phyloP scores from a whole-genome alignment of 495 filamentous ascomycete species.

The Penicillium samsonianum region DNA sequence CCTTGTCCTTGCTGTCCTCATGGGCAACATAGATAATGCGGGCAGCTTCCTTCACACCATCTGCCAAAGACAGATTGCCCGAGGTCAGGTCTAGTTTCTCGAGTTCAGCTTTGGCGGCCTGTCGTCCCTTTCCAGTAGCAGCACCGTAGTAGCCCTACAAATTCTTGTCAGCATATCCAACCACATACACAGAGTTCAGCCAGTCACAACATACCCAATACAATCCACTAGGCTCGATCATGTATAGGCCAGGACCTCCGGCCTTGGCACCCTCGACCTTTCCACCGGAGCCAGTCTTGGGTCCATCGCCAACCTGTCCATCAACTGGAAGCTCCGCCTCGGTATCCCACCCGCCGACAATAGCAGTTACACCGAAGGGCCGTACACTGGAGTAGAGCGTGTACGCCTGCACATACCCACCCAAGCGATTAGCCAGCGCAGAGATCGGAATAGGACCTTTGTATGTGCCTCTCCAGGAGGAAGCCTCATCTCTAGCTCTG shows the following conservation, averaged over 20 bases:
- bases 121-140: slow-evolving; percentile 92
- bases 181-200: neutral
- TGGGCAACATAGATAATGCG: slow-evolving; percentile 95
- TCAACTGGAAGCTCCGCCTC: slow-evolving; percentile 78
- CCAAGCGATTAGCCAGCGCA: slow-evolving; percentile 85
- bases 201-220: slow-evolving; percentile 70
- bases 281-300: slow-evolving; percentile 74
- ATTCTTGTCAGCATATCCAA: slow-evolving; percentile 17
- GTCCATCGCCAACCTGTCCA: slow-evolving; percentile 81
- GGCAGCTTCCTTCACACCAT: slow-evolving; percentile 94
- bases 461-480: slow-evolving; percentile 82
- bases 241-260: slow-evolving; percentile 91
- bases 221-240: slow-evolving; percentile 95
- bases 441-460: slow-evolving; percentile 87
- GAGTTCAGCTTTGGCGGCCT: slow-evolving; percentile 94
- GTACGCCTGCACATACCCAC: slow-evolving; percentile 94
- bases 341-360: slow-evolving; percentile 90
- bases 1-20: slow-evolving; percentile 97
- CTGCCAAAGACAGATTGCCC: slow-evolving; percentile 70
- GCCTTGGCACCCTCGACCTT: slow-evolving; percentile 71
- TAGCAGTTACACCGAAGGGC: slow-evolving; percentile 93
- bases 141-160: slow-evolving; percentile 90
- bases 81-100: slow-evolving; percentile 93
- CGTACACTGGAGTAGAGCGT: slow-evolving; percentile 95
- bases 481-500: slow-evolving; percentile 89